A percentile compares a stretch with the other conserved stretches of the same genome.
These are phyloP conservation scores for Aspergillus biplanus DNA, from an alignment of 495 filamentous ascomycete species.

Conservation along the genomic window DNA sequence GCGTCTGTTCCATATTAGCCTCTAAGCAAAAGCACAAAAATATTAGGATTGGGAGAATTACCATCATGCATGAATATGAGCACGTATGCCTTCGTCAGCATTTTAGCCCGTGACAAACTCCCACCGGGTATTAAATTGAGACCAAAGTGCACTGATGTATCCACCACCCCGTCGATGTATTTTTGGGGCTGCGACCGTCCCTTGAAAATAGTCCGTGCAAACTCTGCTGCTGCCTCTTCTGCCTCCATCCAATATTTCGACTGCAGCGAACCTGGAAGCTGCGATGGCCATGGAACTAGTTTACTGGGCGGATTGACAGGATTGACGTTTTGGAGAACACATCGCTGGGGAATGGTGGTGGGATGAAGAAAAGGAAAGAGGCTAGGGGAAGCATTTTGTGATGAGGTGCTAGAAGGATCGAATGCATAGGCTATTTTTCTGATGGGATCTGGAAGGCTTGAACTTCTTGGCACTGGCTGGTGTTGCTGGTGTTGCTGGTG, in stretches of 20 bases:
- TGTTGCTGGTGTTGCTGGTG: not conserved
- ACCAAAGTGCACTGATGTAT: conserved; percentile 14
- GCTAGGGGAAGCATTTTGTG: not conserved
- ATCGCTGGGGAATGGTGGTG: not conserved
- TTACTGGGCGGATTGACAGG: conserved; percentile 6
- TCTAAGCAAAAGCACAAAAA: not conserved
- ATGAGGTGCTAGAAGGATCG: conserved; percentile 6
- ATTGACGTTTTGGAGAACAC: conserved; percentile 8
- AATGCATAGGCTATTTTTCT: conserved; percentile 16
- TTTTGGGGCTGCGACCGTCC: not conserved
- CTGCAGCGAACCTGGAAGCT: conserved; percentile 11
- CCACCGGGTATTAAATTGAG: conserved; percentile 15
- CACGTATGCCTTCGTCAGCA: conserved; percentile 15
- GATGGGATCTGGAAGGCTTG: not conserved
- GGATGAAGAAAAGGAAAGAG: conserved; percentile 12
- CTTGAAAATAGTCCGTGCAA: not conserved
- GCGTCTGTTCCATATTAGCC: conserved; percentile 7
- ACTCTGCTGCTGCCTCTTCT: conserved; percentile 16
- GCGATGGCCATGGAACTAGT: conserved; percentile 19
- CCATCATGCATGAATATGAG: conserved; percentile 25
- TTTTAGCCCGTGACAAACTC: conserved; percentile 7
- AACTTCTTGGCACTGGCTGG: not conserved
- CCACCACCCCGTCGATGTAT: conserved; percentile 14
- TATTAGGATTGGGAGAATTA: not conserved
- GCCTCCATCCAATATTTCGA: conserved; percentile 23